A percentile compares a stretch with the other conserved stretches of the same genome.
Conservation (phyloP, 768 basidiomycete species). For the Clavulina sp. region DNA sequence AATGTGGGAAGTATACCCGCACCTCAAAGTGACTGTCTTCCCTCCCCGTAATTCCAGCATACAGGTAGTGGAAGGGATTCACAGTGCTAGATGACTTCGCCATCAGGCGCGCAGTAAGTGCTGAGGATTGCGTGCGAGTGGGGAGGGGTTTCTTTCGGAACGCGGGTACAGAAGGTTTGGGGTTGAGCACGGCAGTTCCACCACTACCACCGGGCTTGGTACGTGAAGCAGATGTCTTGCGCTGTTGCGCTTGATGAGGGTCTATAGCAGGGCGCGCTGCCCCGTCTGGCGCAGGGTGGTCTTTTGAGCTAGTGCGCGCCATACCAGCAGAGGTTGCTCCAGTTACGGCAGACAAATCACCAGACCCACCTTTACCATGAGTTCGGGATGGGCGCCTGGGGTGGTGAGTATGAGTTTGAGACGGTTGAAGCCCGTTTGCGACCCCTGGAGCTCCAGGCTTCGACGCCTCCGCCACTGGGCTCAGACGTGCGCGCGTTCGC, state of each 20-base stretch:
- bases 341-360: too few relatives aligned
- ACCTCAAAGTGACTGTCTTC: slow-evolving; percentile 44
- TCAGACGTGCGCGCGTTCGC: slow-evolving; percentile 33
- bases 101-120: slow-evolving; percentile 58
- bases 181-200: too few relatives aligned
- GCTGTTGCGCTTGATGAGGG: too few relatives aligned
- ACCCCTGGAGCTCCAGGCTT: background rate
- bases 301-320: too few relatives aligned
- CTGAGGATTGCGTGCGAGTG: slow-evolving; percentile 23
- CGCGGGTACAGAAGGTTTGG: background rate
- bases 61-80: slow-evolving; percentile 80
- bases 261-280: too few relatives aligned
- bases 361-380: too few relatives aligned
- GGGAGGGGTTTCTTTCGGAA: background rate
- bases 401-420: too few relatives aligned
- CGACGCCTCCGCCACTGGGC: slow-evolving; percentile 43
- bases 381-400: too few relatives aligned
- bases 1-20: slow-evolving; percentile 74
- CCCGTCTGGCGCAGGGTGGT: too few relatives aligned
- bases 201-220: background rate
- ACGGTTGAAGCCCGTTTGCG: too few relatives aligned
- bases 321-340: too few relatives aligned
- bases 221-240: too few relatives aligned
- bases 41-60: slow-evolving; percentile 70
- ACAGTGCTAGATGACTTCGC: slow-evolving; percentile 39